Base-by-base conservation (phyloP, 441 rosid genomes). In the Populus hybrid region DNA sequence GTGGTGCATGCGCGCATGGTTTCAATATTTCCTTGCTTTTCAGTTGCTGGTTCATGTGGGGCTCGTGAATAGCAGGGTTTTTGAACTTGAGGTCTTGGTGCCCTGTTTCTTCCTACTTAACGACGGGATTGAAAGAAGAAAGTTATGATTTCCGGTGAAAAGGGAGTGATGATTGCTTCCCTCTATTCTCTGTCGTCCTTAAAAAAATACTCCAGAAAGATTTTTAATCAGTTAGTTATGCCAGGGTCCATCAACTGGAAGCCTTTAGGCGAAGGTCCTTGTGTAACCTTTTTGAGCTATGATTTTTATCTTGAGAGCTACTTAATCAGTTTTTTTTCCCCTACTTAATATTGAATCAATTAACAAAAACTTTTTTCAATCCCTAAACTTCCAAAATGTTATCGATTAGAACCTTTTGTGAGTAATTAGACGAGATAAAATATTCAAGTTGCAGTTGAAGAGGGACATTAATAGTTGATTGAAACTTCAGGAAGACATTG, bases 1-100 rank as follows among this genome's bases (percentile, higher is more conserved):
- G 56, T 61, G 35, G 59, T 23, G 73, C 80, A 66, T 70, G 78
- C 76, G 80, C 76, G 73, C 73, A 40, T 38, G 77, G 24, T 75
- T 42, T 36, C 72, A 31, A 33, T 65, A 24, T 38, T 64, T 63
- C 74, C 61, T 74, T 67, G 50, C 40, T 76, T 76, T 74, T 36
- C 71, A 14, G 31, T 53, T 77, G 66, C 45, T 40, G 69, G 64
- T 42, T 29, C 23, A 29, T 76, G 78, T 69, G 61, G 80, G 78
- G 42, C 75, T 29, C 53, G 42, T 64, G 69, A 82, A 23, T 73
- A 36, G 3, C 4, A 16, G 40, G 40, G 80, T 18, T 53, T 76
- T 79, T 70, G 75, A 63, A 70, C 65, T 69, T 6, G n/a, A 16
- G 6, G 16, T 64, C 24, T 16, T 74, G 12, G 26, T 12, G 7